Base-by-base conservation (phyloP, 2,329 filamentous ascomycete species). In the Arthrobotrys megalospora region DNA sequence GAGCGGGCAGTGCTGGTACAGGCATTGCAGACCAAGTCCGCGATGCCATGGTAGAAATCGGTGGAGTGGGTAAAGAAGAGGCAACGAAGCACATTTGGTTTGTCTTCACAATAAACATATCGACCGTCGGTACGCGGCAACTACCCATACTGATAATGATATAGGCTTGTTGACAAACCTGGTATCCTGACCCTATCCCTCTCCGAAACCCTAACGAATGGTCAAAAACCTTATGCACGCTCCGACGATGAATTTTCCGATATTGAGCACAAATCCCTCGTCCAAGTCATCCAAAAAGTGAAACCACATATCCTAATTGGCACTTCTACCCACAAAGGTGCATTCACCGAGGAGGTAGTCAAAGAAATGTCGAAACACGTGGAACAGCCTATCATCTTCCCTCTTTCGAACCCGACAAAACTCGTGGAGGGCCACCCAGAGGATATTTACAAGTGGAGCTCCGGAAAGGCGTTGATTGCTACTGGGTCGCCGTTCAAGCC, bases 401-500 rank as follows among this genome's bases (percentile, higher is more conserved):
- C 94, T 0, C 88, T 97, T 0, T 95, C 92, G 1, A 97, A 97
- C 83, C 94, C 94, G 0, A 97, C 93, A 0, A 87, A 89, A 1
- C 88, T 97, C 0, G 93, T 96, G 83, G 94, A 97, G 84, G 94
- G 93, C 0, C 88, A 90, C 6, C 94, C 94, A 0, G 86, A 89
- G 14, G 93, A 97, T 83, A 85, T 97, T 21, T 90, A 91, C 68
- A 84, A 89, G 1, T 97, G 93, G 94, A 95, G 93, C 0, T 85
- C 91, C 50, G 93, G 93, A 1, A 90, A 89, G 80, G 93, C 90
- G 0, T 87, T 97, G 2, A 90, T 96, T 3, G 93, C 94, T 0
- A 97, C 94, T 0, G 94, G 94, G 3, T 93, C 91, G 7, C 93
- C 94, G 0, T 97, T 96, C 83, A 87, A 89, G 0, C 91, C 93